Base-by-base conservation (phyloP, 192 early-diverging fungal species). In the Rhizophlyctis rosea region DNA sequence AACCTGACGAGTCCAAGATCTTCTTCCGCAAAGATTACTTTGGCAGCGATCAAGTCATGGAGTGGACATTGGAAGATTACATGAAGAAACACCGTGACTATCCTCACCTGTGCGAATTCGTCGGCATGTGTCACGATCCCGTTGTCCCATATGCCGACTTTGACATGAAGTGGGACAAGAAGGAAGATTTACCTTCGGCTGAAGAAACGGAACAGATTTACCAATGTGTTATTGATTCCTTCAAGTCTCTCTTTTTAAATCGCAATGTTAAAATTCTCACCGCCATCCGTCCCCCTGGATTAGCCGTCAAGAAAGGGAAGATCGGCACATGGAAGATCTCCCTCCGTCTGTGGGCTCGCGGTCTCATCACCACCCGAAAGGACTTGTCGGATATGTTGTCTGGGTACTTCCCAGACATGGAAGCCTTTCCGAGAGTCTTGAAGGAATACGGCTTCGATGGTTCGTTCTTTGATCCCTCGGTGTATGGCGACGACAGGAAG, bases 1-100 rank as follows among this genome's bases (percentile, higher is more conserved):
- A 47, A 47, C 44, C 44, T 47, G 13, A 14, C 13, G 44, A 47
- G n/a, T 14, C 11, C 13, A 47, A 47, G 44, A 47, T 47, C 13
- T 47, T 47, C n/a, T 47, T 47, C n/a, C 44, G 44, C 44, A 47
- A 47, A 47, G 44, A 47, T 47, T n/a, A 47, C 13, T 47, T 47
- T 47, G 44, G 44, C n/a, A 47, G n/a, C 44, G n/a, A 47, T 47
- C 13, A 47, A 47, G n/a, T 47, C 44, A 14, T 47, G 44, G 44
- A 47, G 44, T 47, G 44, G 44, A 47, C 44, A 47, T 47, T 47
- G 44, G n/a, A 11, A 14, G 44, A 47, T 14, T 47, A 47, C n/a
- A 11, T 47, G 11, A n/a, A 47, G 44, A 47, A 47, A 47, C 44
- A 47, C 11, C 11, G 44, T 14, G 44, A n/a, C 11, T 47, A 14